Percentiles rank a stretch among this genome's conserved stretches.
Evolutionary conservation across 116 monocot species (phyloP).

Genomic region (Posidonia oceanica): DNA sequence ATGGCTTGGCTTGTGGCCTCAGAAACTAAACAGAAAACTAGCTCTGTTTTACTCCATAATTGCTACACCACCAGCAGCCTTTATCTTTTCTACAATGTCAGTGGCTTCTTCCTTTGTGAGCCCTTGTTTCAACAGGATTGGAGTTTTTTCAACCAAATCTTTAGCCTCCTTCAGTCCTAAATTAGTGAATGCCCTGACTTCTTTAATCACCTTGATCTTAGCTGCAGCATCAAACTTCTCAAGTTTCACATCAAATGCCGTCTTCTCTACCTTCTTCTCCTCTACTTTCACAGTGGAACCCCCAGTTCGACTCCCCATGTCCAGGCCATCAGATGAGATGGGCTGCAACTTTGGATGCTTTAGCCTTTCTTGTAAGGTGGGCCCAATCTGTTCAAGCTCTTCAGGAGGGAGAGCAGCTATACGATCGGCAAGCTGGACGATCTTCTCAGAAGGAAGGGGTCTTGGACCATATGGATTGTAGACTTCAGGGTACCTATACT

Average conservation of each 20-base stretch:
- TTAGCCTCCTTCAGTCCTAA: constrained; percentile 99
- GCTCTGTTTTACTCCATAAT: constrained; percentile 44
- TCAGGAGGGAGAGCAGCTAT: constrained; percentile 56
- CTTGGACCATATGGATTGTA: constrained; percentile 85
- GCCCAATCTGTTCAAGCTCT: constrained; percentile 69
- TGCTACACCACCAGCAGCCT: constrained; percentile 79
- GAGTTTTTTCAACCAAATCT: constrained; percentile 89
- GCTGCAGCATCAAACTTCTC: constrained; percentile 88
- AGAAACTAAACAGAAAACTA: constrained; percentile 1
- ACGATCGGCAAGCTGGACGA: constrained; percentile 66
- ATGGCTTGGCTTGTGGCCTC: too few species aligned
- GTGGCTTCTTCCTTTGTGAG: constrained; percentile 80
- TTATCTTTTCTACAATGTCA: constrained; percentile 74
- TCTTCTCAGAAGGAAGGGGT: constrained; percentile 70
- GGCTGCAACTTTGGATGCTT: constrained; percentile 47
- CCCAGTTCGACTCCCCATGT: constrained; percentile 20
- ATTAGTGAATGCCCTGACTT: constrained; percentile 79
- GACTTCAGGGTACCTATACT: constrained; percentile 64
- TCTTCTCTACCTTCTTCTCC: constrained; percentile 88
- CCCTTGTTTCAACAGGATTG: constrained; percentile 70
- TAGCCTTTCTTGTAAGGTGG: constrained; percentile 43
- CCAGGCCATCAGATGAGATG: constrained; percentile 43
- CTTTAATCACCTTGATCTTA: constrained; percentile 98
- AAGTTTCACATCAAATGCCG: constrained; percentile 83
- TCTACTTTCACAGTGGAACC: constrained; percentile 34